phyloP scores from a whole-genome alignment of 305 asterid genomes.

The Lippia alba region DNA sequence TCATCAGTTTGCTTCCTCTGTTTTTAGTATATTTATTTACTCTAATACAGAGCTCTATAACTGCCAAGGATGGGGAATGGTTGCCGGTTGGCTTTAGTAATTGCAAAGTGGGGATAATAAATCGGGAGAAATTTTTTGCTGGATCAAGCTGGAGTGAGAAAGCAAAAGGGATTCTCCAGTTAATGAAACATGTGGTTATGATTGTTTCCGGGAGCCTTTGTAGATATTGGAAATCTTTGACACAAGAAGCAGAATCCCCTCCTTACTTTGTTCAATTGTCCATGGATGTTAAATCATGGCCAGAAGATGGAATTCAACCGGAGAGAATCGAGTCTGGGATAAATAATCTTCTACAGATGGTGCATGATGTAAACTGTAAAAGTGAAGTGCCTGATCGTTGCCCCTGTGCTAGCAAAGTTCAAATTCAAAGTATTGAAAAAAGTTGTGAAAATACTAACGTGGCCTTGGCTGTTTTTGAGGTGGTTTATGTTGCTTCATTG shows the following conservation, averaged over 20 bases:
- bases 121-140: conserved; percentile 43
- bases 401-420: conserved; percentile 91
- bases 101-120: conserved; percentile 52
- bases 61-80: conserved; percentile 99
- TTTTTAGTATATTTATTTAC: conserved; percentile 92
- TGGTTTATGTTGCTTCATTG: conserved; percentile 76
- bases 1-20: conserved; percentile 84
- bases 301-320: conserved; percentile 99
- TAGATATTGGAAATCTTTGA: conserved; percentile 96
- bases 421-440: conserved; percentile 92
- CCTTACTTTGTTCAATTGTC: conserved; percentile 98
- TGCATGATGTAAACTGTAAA: conserved; percentile 80
- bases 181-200: conserved; percentile 49
- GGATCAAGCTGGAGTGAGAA: conserved; percentile 71
- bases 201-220: conserved; percentile 63
- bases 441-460: conserved; percentile 68
- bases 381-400: conserved; percentile 54
- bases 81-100: conserved; percentile 68
- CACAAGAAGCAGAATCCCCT: conserved; percentile 99
- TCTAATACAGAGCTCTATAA: conserved; percentile 93
- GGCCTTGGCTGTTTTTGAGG: conserved; percentile 95
- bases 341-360: conserved; percentile 74
- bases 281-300: conserved; percentile 89
- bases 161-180: conserved; percentile 52
- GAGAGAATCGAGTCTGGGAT: conserved; percentile 97